phyloP scores from a whole-genome alignment of 352 stramenopile genomes.

The Globisporangium mamillatum region DNA sequence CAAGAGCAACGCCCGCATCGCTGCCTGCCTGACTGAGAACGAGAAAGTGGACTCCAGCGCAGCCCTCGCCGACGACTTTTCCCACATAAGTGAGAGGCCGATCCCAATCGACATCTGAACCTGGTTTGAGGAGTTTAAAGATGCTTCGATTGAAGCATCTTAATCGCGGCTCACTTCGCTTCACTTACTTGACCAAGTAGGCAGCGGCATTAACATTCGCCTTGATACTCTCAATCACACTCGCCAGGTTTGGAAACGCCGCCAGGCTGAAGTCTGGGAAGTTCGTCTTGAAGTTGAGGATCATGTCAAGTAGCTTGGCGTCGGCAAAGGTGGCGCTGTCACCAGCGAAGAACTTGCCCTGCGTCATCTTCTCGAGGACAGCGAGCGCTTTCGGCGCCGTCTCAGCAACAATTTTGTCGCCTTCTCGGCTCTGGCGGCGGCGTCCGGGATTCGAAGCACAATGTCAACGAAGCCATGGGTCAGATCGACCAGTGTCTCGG shows the following conservation, averaged over 20 bases:
- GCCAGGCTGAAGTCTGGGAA: constrained; percentile 20
- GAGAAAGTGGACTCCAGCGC: too few species aligned
- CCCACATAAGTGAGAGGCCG: too few species aligned
- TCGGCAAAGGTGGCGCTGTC: constrained; percentile 31
- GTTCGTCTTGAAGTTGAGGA: constrained; percentile 29
- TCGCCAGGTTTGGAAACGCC: constrained; percentile 35
- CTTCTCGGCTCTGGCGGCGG: constrained; percentile 33
- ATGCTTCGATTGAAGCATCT: too few species aligned
- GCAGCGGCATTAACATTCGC: constrained; percentile 26
- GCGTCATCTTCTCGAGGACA: constrained; percentile 25
- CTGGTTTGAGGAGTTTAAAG: too few species aligned
- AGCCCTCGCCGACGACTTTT: too few species aligned
- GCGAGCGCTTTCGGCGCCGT: constrained; percentile 27
- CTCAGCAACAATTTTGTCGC: constrained; percentile 21
- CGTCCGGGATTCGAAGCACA: constrained; percentile 18
- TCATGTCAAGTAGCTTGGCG: constrained; percentile 39
- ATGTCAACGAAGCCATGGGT: neutral
- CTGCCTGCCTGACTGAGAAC: constrained; percentile 20
- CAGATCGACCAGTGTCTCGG: constrained; percentile 13
- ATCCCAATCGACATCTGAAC: too few species aligned
- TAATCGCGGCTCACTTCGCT: too few species aligned
- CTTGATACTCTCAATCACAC: constrained; percentile 31
- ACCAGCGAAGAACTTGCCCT: constrained; percentile 37
- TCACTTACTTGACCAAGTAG: constrained; percentile 29
- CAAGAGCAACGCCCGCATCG: constrained; percentile 21